phyloP scores from a whole-genome alignment of 768 basidiomycete species.

The Amanita phalloides region DNA sequence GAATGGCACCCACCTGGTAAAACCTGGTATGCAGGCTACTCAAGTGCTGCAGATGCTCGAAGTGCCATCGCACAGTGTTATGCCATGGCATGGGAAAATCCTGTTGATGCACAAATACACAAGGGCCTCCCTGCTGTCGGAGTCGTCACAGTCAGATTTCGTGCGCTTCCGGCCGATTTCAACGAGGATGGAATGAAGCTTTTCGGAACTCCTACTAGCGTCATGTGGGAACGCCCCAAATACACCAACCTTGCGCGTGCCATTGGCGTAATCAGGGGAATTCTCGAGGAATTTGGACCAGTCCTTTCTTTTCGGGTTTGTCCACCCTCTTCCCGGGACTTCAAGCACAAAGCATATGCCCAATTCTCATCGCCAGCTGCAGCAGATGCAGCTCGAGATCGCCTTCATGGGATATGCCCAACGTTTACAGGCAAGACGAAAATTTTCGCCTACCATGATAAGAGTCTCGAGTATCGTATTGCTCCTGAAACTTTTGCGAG shows the following conservation, averaged over 20 bases:
- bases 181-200: conserved; percentile 29
- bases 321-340: conserved; percentile 40
- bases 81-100: conserved; percentile 24
- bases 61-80: conserved; percentile 35
- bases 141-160: conserved; percentile 49
- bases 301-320: conserved; percentile 32
- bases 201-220: conserved; percentile 36
- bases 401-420: conserved; percentile 37
- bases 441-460: conserved; percentile 43
- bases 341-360: conserved; percentile 42
- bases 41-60: conserved; percentile 34
- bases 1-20: conserved; percentile 48
- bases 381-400: conserved; percentile 39
- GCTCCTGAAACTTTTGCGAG: conserved; percentile 23
- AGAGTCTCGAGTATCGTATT: conserved; percentile 38
- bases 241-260: conserved; percentile 27
- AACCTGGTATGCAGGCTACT: conserved; percentile 56
- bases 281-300: conserved; percentile 26
- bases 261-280: conserved; percentile 23
- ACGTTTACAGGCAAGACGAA: conserved; percentile 31
- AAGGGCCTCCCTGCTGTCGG: conserved; percentile 49
- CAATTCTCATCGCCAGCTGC: conserved; percentile 39
- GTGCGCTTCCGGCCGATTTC: conserved; percentile 36
- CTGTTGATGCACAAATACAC: conserved; percentile 39
- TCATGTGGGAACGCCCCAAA: conserved; percentile 42